Evolutionary conservation across 495 filamentous ascomycete genomes (phyloP), one percentile per base, ranked within the genome.

Genomic region (Xeromyces bisporus): DNA sequence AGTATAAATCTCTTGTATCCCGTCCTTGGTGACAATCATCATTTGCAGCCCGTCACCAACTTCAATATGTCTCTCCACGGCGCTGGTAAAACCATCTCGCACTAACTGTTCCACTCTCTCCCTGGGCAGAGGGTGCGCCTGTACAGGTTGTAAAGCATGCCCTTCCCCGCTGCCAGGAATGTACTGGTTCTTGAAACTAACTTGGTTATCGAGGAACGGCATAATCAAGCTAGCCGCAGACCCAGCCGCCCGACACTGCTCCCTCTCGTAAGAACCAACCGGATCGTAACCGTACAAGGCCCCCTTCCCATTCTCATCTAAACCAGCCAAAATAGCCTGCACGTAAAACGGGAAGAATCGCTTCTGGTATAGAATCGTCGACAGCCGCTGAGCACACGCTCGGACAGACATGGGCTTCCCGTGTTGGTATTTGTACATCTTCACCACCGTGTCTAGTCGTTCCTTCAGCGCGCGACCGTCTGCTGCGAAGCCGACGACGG

Each of bases 101-200:
- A 96, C 91, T 35, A 97, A 53, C 39, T 75, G 66, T 58, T 87
- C 81, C 15, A 91, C 89, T 15, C 77, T 72, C 18, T 66, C 58
- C 42, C 69, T 66, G 15, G 76, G 63, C 42, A 96, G 59, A 32
- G 69, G 66, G 46, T 75, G 69, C 37, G 74, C 63, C 42, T 74
- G 68, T 44, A 60, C 58, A 17, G 47, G 40, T 56, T 80, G 56
- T 32, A 93, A 66, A 14, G 72, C 79, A 53, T 89, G 80, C 23
- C 85, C 86, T 42, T 70, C 71, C 33, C 80, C 84, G 44, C 78
- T 84, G n/a, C 74, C 77, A 7, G 89, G 89, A 16, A 84, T 64
- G 53, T 93, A 91, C 62, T 96, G 89, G 53, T 97, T 97, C 68
- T 96, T 96, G 67, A 84, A 89, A 59, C 96, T 94, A 62, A 97